phyloP scores from a whole-genome alignment of 306 rosid genomes.

The Gleditsia sinensis region DNA sequence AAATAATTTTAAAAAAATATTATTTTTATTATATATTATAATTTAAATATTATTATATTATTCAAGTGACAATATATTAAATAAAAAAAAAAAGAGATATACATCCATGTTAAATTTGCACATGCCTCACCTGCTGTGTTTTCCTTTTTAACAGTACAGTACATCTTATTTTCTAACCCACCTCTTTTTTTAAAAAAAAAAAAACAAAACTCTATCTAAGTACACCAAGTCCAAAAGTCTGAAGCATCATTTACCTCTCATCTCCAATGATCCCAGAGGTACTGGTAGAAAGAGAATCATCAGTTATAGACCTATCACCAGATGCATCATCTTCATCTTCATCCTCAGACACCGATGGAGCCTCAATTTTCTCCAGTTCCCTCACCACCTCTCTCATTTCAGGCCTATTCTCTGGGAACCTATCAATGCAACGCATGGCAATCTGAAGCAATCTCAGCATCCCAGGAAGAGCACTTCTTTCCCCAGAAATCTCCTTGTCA shows the following conservation, averaged over 20 bases:
- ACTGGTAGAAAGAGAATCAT: constrained; percentile 35
- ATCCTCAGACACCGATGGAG: constrained; percentile 35
- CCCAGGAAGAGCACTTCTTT: constrained; percentile 52
- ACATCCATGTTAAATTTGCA: no score
- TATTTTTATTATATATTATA: no score
- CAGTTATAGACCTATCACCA: constrained; percentile 48
- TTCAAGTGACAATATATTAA: no score
- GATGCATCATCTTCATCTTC: constrained; percentile 58
- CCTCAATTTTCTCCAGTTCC: constrained; percentile 56
- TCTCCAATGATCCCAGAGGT: constrained; percentile 47
- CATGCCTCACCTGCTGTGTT: no score
- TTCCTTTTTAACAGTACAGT: no score
- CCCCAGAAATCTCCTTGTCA: constrained; percentile 54
- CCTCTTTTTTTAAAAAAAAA: no score
- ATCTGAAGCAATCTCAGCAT: constrained; percentile 73
- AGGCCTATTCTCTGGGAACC: constrained; percentile 65
- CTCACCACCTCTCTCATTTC: constrained; percentile 64
- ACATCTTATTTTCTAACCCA: no score
- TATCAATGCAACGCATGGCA: constrained; percentile 66
- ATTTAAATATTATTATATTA: no score
- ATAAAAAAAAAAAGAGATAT: no score
- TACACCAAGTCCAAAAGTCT: no score
- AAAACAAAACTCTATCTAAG: no score
- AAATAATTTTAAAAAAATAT: no score
- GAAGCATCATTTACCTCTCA: constrained; percentile 38